Base-by-base conservation (phyloP, 2,329 filamentous ascomycete species). In the Blastomyces parvus region DNA sequence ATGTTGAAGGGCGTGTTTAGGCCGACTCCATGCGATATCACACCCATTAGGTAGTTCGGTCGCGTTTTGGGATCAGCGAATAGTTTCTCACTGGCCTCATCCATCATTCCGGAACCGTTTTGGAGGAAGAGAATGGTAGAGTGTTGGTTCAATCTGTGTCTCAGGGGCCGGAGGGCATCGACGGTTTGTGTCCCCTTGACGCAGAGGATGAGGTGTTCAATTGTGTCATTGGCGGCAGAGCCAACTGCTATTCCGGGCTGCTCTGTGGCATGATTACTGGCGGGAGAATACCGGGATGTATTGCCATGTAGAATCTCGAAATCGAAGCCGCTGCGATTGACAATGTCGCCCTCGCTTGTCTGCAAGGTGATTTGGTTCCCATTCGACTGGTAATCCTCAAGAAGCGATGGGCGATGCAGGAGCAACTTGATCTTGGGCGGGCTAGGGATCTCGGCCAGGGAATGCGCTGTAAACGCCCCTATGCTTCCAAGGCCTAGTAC, bases 91-190 rank as follows among this genome's bases (percentile, higher is more conserved):
- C 90, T 90, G 50, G 96, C 81, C 59, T 86, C 83, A 59, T 97
- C 91, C n/a, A 91, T 80, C 1, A 91, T 79, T 0, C 94, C 93
- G 74, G 97, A 84, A 0, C 92, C 91, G 66, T 93, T 89, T 63
- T 91, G 88, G 63, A 95, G 74, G 62, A 96, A 83, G 64, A 89
- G 85, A 6, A 96, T 82, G 0, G 90, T 89, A 0, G 88, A 90
- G 30, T 85, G 78, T 2, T 82, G 78, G 53, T 83, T 81, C 22
- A 95, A 76, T 11, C 90, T 84, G 66, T 85, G 82, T 2, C 86
- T 81, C 61, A 96, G 84, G 0, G 83, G 75, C 8, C 83, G 78
- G 14, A 96, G 75, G 50, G 89, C 87, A 0, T 82, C 77, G 19
- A 90, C 74, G 0, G 89, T 89, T 46, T 84, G 77, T 2, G 84